These are phyloP conservation scores for Myotisia sp. DNA, from an alignment of 2,329 filamentous ascomycete species.

Conservation along the genomic window DNA sequence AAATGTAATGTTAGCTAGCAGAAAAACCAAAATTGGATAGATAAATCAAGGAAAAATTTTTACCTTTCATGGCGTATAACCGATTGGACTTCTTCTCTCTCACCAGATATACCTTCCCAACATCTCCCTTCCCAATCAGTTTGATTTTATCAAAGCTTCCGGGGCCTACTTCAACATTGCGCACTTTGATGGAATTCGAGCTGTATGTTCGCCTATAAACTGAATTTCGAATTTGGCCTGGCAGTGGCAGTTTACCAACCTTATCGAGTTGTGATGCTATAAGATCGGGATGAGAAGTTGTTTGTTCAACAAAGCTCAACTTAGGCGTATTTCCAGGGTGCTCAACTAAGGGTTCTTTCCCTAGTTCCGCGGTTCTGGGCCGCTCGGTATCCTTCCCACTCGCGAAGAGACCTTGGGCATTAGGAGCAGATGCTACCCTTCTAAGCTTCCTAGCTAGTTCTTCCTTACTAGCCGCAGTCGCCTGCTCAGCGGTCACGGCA, in stretches of 20 bases:
- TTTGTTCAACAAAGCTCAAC: constrained; percentile 40
- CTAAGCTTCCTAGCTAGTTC: constrained; percentile 85
- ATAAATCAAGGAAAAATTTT: constrained; percentile 18
- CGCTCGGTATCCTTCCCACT: constrained; percentile 47
- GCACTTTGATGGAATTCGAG: constrained; percentile 97
- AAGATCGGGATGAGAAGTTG: constrained; percentile 14
- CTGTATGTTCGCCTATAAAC: constrained; percentile 91
- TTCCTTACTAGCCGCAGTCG: constrained; percentile 71
- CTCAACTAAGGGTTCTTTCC: constrained; percentile 61
- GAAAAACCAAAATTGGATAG: no score
- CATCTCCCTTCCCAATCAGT: constrained; percentile 94
- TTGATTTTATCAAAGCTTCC: constrained; percentile 99
- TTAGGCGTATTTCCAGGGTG: constrained; percentile 41
- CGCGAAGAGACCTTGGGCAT: constrained; percentile 83
- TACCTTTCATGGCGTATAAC: constrained; percentile 97
- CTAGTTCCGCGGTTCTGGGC: constrained; percentile 71
- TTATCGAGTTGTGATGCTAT: constrained; percentile 29
- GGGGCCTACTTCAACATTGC: constrained; percentile 90
- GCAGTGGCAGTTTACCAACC: constrained; percentile 50
- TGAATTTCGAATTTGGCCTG: constrained; percentile 49
- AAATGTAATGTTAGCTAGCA: background rate
- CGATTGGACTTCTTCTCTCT: constrained; percentile 93
- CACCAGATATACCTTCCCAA: constrained; percentile 95
- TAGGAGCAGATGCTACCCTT: constrained; percentile 88
- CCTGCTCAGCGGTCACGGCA: constrained; percentile 50